These are phyloP conservation scores for Fusarium chuoi DNA, from an alignment of 2,329 filamentous ascomycete species.

Conservation along the genomic window DNA sequence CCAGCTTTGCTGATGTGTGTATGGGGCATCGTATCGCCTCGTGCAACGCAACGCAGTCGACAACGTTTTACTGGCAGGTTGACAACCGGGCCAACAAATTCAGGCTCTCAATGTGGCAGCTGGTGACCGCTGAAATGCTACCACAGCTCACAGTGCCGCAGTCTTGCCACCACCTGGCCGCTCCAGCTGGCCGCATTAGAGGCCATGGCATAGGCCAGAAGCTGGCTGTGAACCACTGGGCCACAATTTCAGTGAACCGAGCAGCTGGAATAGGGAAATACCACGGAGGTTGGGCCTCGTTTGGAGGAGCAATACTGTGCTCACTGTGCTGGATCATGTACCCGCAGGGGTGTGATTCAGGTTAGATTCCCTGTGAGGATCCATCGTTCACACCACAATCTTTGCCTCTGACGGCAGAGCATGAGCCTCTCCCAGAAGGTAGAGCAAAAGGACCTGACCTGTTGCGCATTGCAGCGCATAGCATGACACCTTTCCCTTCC, in stretches of 20 bases:
- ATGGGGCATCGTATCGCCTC: constrained; percentile 15
- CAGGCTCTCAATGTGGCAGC: constrained; percentile 23
- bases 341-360: constrained; percentile 24
- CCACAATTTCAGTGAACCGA: constrained; percentile 24
- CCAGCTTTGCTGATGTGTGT: constrained; percentile 9
- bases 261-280: constrained; percentile 37
- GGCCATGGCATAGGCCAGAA: neutral
- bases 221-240: neutral
- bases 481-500: constrained; percentile 39
- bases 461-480: neutral
- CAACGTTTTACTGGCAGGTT: constrained; percentile 11
- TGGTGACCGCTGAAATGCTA: constrained; percentile 20
- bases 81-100: constrained; percentile 5
- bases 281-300: constrained; percentile 34
- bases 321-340: constrained; percentile 22
- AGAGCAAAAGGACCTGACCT: constrained; percentile 32
- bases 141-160: constrained; percentile 16
- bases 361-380: constrained; percentile 35
- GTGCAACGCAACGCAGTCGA: constrained; percentile 17
- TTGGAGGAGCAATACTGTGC: constrained; percentile 23
- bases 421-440: neutral
- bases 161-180: constrained; percentile 22
- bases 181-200: constrained; percentile 13
- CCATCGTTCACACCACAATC: constrained; percentile 20
- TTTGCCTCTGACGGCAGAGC: constrained; percentile 13